Percentiles rank a stretch among this genome's conserved stretches.
Conservation (phyloP, 352 stramenopile species). For the Phytopythium litorale region DNA sequence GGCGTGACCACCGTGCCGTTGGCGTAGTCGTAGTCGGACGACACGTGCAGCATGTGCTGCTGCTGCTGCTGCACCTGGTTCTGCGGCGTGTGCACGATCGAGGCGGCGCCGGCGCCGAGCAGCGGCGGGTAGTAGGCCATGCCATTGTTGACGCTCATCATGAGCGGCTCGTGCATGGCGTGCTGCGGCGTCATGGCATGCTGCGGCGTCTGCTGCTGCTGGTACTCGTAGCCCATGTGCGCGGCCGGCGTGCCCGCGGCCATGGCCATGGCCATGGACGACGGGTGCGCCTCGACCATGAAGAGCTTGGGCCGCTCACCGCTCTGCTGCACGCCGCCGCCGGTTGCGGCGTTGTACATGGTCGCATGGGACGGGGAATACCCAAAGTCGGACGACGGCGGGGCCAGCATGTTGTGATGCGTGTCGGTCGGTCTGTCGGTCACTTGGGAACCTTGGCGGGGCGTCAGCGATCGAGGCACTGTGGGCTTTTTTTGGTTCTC, state of each 20-base stretch:
- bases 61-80: constrained; percentile 2
- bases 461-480: not conserved
- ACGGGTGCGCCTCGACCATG: constrained; percentile 27
- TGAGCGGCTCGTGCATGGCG: constrained; percentile 45
- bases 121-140: constrained; percentile 44
- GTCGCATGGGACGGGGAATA: constrained; percentile 31
- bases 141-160: constrained; percentile 44
- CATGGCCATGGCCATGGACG: constrained; percentile 16
- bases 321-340: constrained; percentile 24
- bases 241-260: constrained; percentile 4
- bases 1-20: constrained; percentile 27
- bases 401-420: constrained; percentile 27
- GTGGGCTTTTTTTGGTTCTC: constrained; percentile 1
- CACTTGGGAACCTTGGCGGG: not conserved
- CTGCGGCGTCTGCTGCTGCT: constrained; percentile 29
- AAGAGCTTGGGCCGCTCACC: constrained; percentile 55
- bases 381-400: constrained; percentile 33
- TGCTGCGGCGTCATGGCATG: constrained; percentile 29
- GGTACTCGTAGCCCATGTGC: constrained; percentile 24
- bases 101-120: constrained; percentile 19
- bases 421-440: constrained; percentile 2
- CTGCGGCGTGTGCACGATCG: constrained; percentile 7
- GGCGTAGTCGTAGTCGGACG: constrained; percentile 49
- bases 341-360: constrained; percentile 22
- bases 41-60: constrained; percentile 52